Conservation (phyloP, 2,329 filamentous ascomycete species). For the Ceratocystis cubensis region DNA sequence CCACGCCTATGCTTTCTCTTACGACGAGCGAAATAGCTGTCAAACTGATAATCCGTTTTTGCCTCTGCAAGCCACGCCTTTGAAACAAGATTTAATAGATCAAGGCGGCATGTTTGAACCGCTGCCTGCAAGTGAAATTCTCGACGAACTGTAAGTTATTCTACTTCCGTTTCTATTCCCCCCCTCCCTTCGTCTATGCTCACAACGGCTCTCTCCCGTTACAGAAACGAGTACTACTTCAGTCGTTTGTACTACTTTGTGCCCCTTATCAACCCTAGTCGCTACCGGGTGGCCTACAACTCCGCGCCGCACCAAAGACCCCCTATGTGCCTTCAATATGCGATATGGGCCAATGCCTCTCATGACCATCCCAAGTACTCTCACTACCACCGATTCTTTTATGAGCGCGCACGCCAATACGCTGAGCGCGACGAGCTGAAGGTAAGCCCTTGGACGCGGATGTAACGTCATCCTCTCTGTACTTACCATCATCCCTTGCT, state of each 20-base stretch:
- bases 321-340: slow-evolving; percentile 71
- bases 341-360: slow-evolving; percentile 74
- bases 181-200: not conserved
- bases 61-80: not conserved
- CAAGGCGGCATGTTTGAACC: slow-evolving; percentile 74
- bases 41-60: not conserved
- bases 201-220: slow-evolving; percentile 3
- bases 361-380: slow-evolving; percentile 60
- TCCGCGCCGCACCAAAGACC: slow-evolving; percentile 60
- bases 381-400: slow-evolving; percentile 63
- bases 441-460: slow-evolving; percentile 27
- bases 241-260: slow-evolving; percentile 56
- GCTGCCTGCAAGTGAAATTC: slow-evolving; percentile 62
- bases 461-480: not conserved
- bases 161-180: not conserved
- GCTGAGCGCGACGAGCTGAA: slow-evolving; percentile 75
- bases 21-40: not conserved
- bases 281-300: slow-evolving; percentile 65
- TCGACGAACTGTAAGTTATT: slow-evolving; percentile 61
- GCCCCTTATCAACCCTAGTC: slow-evolving; percentile 65
- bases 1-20: not conserved
- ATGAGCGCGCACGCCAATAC: slow-evolving; percentile 70
- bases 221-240: slow-evolving; percentile 64
- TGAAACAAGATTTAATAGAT: slow-evolving; percentile 45
- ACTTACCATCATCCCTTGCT: not conserved